Conservation (phyloP, 495 filamentous ascomycete species). For the Aspergillus ostianus region DNA sequence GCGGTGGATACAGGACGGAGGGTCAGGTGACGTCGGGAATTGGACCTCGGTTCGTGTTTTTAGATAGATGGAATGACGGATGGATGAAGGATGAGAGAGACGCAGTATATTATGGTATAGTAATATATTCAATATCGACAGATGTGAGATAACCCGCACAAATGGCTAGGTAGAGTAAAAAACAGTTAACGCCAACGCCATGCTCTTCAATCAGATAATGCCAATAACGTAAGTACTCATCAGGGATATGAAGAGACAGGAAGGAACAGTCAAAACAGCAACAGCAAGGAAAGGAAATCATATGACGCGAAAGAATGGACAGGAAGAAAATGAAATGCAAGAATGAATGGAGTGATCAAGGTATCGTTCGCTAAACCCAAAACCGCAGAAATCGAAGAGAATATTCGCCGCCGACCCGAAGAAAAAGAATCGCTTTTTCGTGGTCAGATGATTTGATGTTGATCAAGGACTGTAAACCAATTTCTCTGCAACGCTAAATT, state of each 20-base stretch:
- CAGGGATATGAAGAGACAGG: constrained; percentile 4
- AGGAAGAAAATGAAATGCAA: constrained; percentile 1
- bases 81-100: no score
- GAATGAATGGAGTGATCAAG: background rate
- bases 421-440: background rate
- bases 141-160: background rate
- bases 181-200: constrained; percentile 14
- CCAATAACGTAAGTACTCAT: constrained; percentile 1
- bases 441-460: background rate
- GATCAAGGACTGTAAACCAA: background rate
- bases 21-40: no score
- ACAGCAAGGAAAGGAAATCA: background rate
- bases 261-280: background rate
- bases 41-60: no score
- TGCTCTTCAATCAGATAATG: constrained; percentile 14
- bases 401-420: background rate
- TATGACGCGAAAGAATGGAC: background rate
- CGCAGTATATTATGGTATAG: no score
- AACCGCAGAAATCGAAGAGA: background rate
- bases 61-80: no score
- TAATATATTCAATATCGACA: constrained; percentile 1
- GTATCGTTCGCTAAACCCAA: constrained; percentile 13
- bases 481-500: background rate
- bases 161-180: background rate
- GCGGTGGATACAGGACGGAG: no score